A percentile compares a stretch with the other conserved stretches of the same genome.
Conservation (phyloP, 169 alveolate genomes). For the Plasmodium inui region DNA sequence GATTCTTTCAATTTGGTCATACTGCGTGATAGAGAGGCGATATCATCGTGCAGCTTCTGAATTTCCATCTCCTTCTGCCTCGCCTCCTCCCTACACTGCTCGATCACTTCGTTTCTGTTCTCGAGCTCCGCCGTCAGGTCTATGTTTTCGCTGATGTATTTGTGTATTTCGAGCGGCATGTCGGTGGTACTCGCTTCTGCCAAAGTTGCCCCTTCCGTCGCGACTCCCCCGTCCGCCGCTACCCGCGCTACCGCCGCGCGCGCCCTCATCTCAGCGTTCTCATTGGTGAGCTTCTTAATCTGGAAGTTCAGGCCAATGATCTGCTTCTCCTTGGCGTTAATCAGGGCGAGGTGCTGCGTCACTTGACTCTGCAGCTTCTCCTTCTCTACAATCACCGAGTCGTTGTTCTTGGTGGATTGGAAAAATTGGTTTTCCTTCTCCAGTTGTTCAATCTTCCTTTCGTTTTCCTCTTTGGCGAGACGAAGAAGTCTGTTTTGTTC, state of each 20-base stretch:
- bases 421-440: slow-evolving; percentile 16
- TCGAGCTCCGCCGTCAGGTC: slow-evolving; percentile 66
- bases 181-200: too few species aligned
- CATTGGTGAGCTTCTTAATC: slow-evolving; percentile 20
- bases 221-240: neutral
- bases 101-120: slow-evolving; percentile 43
- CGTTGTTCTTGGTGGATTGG: slow-evolving; percentile 49
- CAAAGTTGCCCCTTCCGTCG: too few species aligned
- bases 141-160: slow-evolving; percentile 51
- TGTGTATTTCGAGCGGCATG: slow-evolving; percentile 31
- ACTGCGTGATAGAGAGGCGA: neutral
- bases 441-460: slow-evolving; percentile 36
- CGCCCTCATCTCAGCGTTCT: neutral
- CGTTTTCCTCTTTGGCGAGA: slow-evolving; percentile 12
- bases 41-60: neutral
- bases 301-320: slow-evolving; percentile 25
- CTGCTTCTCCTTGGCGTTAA: slow-evolving; percentile 44
- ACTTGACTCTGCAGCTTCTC: slow-evolving; percentile 41
- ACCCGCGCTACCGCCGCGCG: neutral
- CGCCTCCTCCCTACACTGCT: slow-evolving; percentile 28
- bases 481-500: slow-evolving; percentile 39
- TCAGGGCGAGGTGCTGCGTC: neutral
- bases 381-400: slow-evolving; percentile 18
- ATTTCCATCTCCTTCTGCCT: slow-evolving; percentile 20
- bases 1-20: slow-evolving; percentile 37